Evolutionary conservation across 352 stramenopile species (phyloP).

Genomic region (Globisporangium canariense): DNA sequence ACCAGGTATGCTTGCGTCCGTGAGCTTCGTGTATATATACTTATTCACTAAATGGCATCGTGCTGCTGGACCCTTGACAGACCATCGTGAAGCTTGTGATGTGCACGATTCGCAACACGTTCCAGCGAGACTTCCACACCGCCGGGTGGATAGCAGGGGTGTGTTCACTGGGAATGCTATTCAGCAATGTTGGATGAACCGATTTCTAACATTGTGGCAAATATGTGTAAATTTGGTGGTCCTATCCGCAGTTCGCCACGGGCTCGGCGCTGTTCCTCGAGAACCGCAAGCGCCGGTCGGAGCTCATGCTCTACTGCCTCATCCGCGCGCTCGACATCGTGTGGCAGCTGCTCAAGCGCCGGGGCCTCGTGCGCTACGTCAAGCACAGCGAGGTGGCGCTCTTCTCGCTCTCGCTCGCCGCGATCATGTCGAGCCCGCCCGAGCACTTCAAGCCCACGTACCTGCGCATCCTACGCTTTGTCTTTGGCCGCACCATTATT

Average conservation of each 20-base stretch:
- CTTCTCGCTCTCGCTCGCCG: constrained; percentile 81
- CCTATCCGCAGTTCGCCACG: constrained; percentile 39
- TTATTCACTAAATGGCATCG: not conserved
- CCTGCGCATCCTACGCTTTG: constrained; percentile 72
- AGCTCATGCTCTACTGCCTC: constrained; percentile 85
- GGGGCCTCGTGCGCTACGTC: constrained; percentile 67
- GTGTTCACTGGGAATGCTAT: constrained; percentile 15
- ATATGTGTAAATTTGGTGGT: not conserved
- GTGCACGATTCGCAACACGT: constrained; percentile 68
- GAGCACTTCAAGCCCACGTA: constrained; percentile 86
- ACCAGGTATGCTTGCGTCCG: constrained; percentile 41
- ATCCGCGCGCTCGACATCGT: constrained; percentile 74
- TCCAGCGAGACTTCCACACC: constrained; percentile 56
- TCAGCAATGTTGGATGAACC: not conserved
- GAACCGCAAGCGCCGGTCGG: constrained; percentile 75
- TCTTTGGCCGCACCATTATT: constrained; percentile 80
- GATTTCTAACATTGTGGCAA: not conserved
- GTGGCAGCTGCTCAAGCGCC: constrained; percentile 73
- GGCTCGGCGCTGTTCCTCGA: constrained; percentile 71
- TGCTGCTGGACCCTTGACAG: constrained; percentile 19
- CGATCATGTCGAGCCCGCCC: constrained; percentile 80
- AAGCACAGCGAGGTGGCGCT: constrained; percentile 73
- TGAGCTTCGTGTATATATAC: not conserved
- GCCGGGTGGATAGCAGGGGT: constrained; percentile 52
- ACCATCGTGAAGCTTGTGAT: constrained; percentile 72